These are phyloP conservation scores for Purpureocillium takamizusanense DNA, from an alignment of 2,329 filamentous ascomycete species.

Conservation along the genomic window DNA sequence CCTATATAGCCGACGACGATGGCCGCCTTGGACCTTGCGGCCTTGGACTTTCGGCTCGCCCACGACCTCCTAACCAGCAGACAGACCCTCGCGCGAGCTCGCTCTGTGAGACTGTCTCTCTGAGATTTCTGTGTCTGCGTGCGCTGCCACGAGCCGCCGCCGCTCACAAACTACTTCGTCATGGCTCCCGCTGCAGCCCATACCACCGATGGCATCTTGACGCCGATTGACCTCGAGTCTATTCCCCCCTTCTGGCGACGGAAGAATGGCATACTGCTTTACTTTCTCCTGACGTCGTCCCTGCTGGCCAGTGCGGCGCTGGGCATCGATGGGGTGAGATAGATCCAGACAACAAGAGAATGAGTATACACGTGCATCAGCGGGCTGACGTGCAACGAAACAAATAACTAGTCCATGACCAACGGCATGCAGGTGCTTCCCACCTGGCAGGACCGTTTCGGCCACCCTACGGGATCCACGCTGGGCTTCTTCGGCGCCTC, in stretches of 20 bases:
- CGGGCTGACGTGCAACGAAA: background rate
- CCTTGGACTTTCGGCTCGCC: no score
- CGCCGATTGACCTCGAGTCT: conserved; percentile 19
- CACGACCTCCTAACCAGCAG: no score
- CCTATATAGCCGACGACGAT: background rate
- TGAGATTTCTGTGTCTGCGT: no score
- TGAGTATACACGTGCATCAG: no score
- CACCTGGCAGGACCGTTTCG: conserved; percentile 27
- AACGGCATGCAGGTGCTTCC: conserved; percentile 28
- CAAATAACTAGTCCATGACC: conserved; percentile 22
- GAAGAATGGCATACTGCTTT: conserved; percentile 32
- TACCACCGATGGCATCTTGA: conserved; percentile 18
- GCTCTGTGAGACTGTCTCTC: no score
- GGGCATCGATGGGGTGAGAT: conserved; percentile 30
- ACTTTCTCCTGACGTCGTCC: conserved; percentile 33
- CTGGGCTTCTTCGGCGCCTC: conserved; percentile 30
- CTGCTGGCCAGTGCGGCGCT: conserved; percentile 30
- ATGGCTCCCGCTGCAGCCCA: conserved; percentile 24
- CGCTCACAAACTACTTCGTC: background rate
- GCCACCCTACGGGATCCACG: conserved; percentile 25
- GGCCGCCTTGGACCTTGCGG: background rate
- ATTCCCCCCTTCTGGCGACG: conserved; percentile 24
- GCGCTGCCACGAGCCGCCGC: background rate
- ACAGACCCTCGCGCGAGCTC: no score
- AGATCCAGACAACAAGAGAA: no score